Evolutionary conservation across 129 eudicot genomes (phyloP).

Genomic region (Erigeron canadensis): DNA sequence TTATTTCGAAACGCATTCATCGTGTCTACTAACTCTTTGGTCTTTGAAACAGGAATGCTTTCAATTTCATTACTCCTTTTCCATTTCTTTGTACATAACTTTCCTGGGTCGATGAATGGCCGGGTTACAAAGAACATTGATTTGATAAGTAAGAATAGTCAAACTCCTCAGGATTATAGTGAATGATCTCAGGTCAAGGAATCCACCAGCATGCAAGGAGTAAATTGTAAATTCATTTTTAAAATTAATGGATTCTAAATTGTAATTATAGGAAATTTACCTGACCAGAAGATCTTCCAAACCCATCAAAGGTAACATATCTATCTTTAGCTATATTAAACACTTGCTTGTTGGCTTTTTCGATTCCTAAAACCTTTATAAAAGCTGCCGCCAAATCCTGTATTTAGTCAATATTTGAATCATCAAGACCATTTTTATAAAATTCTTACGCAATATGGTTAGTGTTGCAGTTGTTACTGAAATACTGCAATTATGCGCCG

Average conservation of each 20-base stretch:
- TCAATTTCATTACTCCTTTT: no score
- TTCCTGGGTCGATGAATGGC: neutral
- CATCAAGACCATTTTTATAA: slow-evolving; percentile 5
- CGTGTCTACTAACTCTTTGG: no score
- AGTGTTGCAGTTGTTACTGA: no score
- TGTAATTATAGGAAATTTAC: slow-evolving; percentile 31
- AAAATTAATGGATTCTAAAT: neutral
- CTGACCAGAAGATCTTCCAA: slow-evolving; percentile 94
- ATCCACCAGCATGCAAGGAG: slow-evolving; percentile 83
- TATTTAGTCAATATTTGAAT: slow-evolving; percentile 21
- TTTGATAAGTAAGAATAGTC: slow-evolving; percentile 26
- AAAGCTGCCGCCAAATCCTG: slow-evolving; percentile 93
- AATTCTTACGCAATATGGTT: neutral
- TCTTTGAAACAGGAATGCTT: no score
- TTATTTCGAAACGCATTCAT: no score
- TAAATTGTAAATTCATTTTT: slow-evolving; percentile 8
- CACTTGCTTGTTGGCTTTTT: slow-evolving; percentile 83
- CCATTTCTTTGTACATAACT: no score
- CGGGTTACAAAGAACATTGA: no score
- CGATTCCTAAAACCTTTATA: slow-evolving; percentile 77
- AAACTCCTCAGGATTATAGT: slow-evolving; percentile 88
- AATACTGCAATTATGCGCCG: no score
- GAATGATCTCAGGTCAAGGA: slow-evolving; percentile 95
- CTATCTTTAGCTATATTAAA: slow-evolving; percentile 89
- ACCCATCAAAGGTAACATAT: slow-evolving; percentile 92